Base-by-base conservation (phyloP, 139 green algal genomes). In the Haematococcus lacustris region DNA sequence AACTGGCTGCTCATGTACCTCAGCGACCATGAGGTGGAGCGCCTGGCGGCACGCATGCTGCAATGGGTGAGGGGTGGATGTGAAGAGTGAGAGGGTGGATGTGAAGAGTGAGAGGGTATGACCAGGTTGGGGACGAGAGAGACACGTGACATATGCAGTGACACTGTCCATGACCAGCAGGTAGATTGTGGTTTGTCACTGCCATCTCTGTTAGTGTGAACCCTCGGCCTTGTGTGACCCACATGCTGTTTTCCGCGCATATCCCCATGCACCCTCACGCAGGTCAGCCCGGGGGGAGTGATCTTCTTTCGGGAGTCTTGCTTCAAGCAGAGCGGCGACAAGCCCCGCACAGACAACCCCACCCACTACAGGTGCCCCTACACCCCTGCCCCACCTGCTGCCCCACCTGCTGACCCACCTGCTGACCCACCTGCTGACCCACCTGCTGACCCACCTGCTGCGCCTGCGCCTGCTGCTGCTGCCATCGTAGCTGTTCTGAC, bases 1-100 rank as follows among this genome's bases (percentile, higher is more conserved):
- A 97, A 97, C 82, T 97, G 92, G 92, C 87, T 97, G 66, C 83
- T 97, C 21, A 97, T 97, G 92, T 97, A 97, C 73, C 88, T 97
- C 6, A 76, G 59, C 0, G 90, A 97, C 40, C 71, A 69, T 0
- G 92, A 97, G 75, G 87, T 96, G n/a, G 34, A 75, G 71, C 79
- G 77, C 34, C 79, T 96, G 64, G 84, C 86, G 4, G 25, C 38
- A 26, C 83, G 83, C 63, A 78, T 83, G 68, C 80, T 96, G 30
- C 47, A 23, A 28, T 96, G 90, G 90, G 81, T 94, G 43, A 78
- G 80, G 47, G n/a, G n/a, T n/a, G n/a, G n/a, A n/a, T n/a, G n/a
- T n/a, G n/a, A n/a, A n/a, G n/a, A n/a, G n/a, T n/a, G n/a, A n/a
- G n/a, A n/a, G n/a, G n/a, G n/a, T n/a, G n/a, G n/a, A n/a, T n/a